These are phyloP conservation scores for Fonsecaea nubica DNA, from an alignment of 2,329 filamentous ascomycete species.

Conservation along the genomic window DNA sequence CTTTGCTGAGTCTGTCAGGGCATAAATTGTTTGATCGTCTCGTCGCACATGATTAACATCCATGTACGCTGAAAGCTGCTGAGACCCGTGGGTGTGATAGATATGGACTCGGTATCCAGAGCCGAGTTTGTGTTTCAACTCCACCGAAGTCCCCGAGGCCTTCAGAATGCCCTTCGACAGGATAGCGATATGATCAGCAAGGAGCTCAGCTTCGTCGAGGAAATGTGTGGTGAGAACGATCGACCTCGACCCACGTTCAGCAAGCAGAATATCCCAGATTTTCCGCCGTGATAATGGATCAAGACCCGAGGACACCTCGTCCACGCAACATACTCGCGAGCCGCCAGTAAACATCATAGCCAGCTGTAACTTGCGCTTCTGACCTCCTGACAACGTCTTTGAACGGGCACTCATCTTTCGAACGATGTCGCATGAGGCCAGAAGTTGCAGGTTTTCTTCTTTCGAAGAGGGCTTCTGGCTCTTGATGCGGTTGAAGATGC, in stretches of 20 bases:
- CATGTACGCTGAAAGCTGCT: conserved; percentile 55
- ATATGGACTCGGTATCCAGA: conserved; percentile 85
- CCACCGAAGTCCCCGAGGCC: conserved; percentile 82
- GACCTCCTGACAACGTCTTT: conserved; percentile 83
- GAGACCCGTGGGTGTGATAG: conserved; percentile 62
- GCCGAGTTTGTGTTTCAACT: conserved; percentile 80
- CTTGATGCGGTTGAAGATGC: conserved; percentile 84
- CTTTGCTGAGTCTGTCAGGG: conserved; percentile 70
- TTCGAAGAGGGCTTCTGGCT: conserved; percentile 28
- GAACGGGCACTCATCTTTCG: conserved; percentile 75
- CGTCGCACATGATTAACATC: conserved; percentile 64
- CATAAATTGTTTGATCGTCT: conserved; percentile 76
- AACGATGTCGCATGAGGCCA: conserved; percentile 71
- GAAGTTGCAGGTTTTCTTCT: conserved; percentile 62
- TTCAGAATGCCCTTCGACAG: conserved; percentile 83
- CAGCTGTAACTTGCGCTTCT: conserved; percentile 89
- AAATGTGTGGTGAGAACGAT: conserved; percentile 93
- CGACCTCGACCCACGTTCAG: conserved; percentile 79
- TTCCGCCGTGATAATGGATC: conserved; percentile 86
- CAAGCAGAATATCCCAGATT: conserved; percentile 91
- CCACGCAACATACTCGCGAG: conserved; percentile 84
- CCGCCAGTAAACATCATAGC: conserved; percentile 96
- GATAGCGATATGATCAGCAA: conserved; percentile 88
- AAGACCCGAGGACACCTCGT: conserved; percentile 87
- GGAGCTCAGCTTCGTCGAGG: conserved; percentile 86